phyloP scores from a whole-genome alignment of 257 asterid species.

The Nicotiana knightiana region DNA sequence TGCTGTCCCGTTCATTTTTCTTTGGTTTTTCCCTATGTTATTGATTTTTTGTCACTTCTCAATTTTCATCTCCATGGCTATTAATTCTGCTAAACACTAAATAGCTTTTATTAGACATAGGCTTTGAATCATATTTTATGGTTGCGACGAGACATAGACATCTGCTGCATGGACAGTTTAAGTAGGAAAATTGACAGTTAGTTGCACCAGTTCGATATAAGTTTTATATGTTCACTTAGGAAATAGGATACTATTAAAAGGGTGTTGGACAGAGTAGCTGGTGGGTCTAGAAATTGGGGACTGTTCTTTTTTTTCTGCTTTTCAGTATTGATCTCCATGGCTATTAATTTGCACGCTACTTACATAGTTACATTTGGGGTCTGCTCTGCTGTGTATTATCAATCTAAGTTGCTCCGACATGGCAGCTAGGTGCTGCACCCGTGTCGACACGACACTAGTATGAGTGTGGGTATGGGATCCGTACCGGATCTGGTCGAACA shows the following conservation, averaged over 20 bases:
- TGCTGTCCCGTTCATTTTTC: neutral
- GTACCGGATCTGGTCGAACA: too few species aligned
- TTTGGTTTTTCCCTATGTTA: neutral
- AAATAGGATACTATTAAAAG: neutral
- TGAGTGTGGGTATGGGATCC: too few species aligned
- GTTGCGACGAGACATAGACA: neutral
- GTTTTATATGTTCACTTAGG: neutral
- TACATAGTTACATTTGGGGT: neutral
- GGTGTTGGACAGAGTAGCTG: neutral
- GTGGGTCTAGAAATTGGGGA: neutral
- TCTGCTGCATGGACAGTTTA: neutral
- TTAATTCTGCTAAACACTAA: neutral
- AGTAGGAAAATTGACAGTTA: neutral
- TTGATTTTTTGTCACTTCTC: neutral
- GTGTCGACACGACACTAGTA: too few species aligned
- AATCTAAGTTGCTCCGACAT: too few species aligned
- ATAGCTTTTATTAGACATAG: neutral
- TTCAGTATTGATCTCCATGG: too few species aligned
- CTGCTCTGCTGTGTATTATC: neutral
- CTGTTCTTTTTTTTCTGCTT: too few species aligned
- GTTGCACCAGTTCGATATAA: neutral
- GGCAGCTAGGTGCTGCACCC: too few species aligned
- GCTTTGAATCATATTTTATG: neutral
- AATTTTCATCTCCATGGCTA: neutral
- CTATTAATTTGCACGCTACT: neutral